These are phyloP conservation scores for Cladobotryum protrusum DNA, from an alignment of 2,329 filamentous ascomycete species.

Conservation along the genomic window DNA sequence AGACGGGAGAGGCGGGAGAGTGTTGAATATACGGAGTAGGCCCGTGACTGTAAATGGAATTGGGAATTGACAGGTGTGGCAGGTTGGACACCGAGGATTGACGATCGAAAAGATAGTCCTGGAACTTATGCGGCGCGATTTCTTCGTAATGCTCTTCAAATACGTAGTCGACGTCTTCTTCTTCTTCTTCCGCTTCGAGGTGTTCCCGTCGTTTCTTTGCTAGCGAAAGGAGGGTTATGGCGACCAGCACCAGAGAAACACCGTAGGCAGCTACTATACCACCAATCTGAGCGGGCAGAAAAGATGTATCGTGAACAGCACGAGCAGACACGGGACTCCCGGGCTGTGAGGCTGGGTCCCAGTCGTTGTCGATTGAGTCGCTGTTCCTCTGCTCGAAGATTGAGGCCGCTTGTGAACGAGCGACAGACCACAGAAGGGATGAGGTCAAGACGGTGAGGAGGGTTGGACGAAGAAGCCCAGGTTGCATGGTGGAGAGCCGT, in stretches of 20 bases:
- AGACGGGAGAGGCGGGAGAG: slow-evolving; percentile 40
- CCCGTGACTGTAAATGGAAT: slow-evolving; percentile 23
- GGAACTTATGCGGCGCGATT: background rate
- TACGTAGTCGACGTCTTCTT: slow-evolving; percentile 44
- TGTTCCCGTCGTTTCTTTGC: slow-evolving; percentile 49
- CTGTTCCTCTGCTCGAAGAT: slow-evolving; percentile 21
- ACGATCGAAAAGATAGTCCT: slow-evolving; percentile 16
- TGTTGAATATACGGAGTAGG: slow-evolving; percentile 39
- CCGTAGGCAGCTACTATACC: slow-evolving; percentile 82
- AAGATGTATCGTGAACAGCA: slow-evolving; percentile 53
- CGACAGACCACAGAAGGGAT: slow-evolving; percentile 21
- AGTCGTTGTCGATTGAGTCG: slow-evolving; percentile 45
- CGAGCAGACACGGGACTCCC: slow-evolving; percentile 53
- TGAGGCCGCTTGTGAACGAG: slow-evolving; percentile 21
- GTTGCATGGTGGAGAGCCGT: slow-evolving; percentile 36
- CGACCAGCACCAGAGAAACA: slow-evolving; percentile 66
- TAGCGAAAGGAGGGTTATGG: slow-evolving; percentile 57
- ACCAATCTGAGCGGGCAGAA: slow-evolving; percentile 75
- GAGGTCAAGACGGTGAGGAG: slow-evolving; percentile 22
- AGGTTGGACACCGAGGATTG: slow-evolving; percentile 37
- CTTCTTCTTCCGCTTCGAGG: slow-evolving; percentile 46
- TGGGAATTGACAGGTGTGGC: slow-evolving; percentile 42
- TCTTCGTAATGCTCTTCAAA: slow-evolving; percentile 7
- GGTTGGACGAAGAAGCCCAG: slow-evolving; percentile 23
- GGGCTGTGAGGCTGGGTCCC: slow-evolving; percentile 33